Evolutionary conservation across 108 stramenopile genomes (phyloP), one percentile per base, ranked within the genome.

Genomic region (Stephanodiscus minutulus): DNA sequence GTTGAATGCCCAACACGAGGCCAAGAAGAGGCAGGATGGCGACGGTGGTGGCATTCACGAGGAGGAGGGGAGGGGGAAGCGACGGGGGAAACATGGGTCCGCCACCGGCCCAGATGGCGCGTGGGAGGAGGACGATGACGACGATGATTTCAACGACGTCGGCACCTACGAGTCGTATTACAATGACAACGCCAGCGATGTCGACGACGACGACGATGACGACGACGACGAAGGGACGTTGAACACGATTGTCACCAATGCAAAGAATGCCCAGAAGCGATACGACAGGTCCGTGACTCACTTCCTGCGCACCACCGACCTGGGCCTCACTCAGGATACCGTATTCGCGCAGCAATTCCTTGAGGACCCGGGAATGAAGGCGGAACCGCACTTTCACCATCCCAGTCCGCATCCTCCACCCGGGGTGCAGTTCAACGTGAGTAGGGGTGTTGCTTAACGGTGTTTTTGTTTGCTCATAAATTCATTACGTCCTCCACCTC

Each of bases 351-450:
- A 77, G 43, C 82, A 78, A 41, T 78, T 76, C 28, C 53, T 74
- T 5, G 81, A 77, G 8, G 29, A 73, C 53, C 67, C 72, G 9
- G 64, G 44, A 0, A 25, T 54, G 25, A 80, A 67, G 39, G 63
- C 79, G 13, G 79, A 80, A 31, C 82, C 74, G 1, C 82, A 77
- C 66, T 78, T 68, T 59, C 74, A 77, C 24, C 82, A 82, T 69
- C 77, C 77, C 17, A 68, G 57, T 63, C 79, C 79, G 0, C 79
- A 80, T 64, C 79, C 79, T 20, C 79, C 79, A 5, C 79, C 79
- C 1, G 53, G 58, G 35, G 71, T 69, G 21, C 64, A 66, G 54
- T 80, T 80, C 59, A 58, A 79, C 52, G 56, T 74, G 21, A 58
- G 57, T 58, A 31, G 8, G 27, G 50, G 2, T 7, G 5, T 22